Evolutionary conservation across 2,329 filamentous ascomycete species (phyloP), one percentile per base, ranked within the genome.

Genomic region (Cordyceps cateniannulata): DNA sequence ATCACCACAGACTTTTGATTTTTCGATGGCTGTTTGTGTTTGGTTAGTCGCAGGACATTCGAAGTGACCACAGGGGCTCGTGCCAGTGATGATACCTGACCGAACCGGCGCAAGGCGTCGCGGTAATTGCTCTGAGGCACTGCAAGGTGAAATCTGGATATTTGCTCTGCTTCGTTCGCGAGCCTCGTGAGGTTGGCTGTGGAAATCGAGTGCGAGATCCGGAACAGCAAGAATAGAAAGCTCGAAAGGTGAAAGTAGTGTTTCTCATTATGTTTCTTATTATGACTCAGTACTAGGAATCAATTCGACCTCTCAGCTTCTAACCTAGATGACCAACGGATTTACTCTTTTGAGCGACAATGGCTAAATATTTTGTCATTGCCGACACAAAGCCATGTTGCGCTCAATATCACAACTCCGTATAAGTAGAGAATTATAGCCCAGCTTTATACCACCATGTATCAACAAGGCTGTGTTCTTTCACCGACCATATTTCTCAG

Each of bases 71-170:
- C 56, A 24, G 56, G 56, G 48, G 45, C 56, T 32, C 35, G 56
- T 52, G 56, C 56, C 48, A 52, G 47, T 59, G 56, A 59, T 59
- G 55, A 59, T 24, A 50, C 35, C 45, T 59, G 55, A 59, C 55
- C 55, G 55, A 51, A 51, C 55, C 45, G 45, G 55, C 55, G 55
- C 47, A 59, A 59, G 55, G 45, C 55, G 55, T 51, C 38, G 55
- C 55, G 55, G 47, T 59, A 59, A 18, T 59, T 59, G 22, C 55
- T 59, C 55, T 51, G 55, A 59, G 55, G 55, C 55, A 59, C 45
- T 58, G 7, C 18, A 42, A 58, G 44, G 54, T 48, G 42, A n/a
- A 48, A 48, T 48, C 25, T 38, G 42, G 42, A 48, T 56, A 32
- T 55, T 47, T 55, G 40, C 52, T 45, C 52, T 32, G 40, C 24